These are phyloP conservation scores for Pulveroboletus sp. DNA, from an alignment of 768 basidiomycete species.

Conservation along the genomic window DNA sequence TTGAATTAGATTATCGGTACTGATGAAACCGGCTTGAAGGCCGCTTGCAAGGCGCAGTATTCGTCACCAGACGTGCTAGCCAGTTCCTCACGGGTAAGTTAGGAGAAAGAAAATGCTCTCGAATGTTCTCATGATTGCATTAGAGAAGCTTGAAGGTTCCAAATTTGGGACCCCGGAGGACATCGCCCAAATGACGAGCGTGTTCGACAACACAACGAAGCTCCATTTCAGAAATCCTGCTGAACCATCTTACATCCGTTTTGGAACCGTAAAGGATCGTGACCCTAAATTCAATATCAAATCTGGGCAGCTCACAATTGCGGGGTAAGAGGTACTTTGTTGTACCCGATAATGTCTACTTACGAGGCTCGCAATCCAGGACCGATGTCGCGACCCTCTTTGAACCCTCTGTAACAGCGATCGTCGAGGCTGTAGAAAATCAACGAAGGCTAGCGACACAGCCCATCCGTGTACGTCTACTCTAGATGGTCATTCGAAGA, in stretches of 20 bases:
- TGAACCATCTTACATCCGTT: conserved; percentile 35
- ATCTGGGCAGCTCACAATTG: conserved; percentile 34
- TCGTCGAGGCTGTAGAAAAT: conserved; percentile 31
- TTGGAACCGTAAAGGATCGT: conserved; percentile 34
- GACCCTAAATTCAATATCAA: conserved; percentile 34
- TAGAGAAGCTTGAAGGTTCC: conserved; percentile 1
- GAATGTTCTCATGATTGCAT: conserved; percentile 8
- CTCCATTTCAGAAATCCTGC: conserved; percentile 34
- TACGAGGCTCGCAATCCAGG: conserved; percentile 14
- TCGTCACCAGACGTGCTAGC: conserved; percentile 30
- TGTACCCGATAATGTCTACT: background rate
- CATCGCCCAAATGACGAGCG: conserved; percentile 30
- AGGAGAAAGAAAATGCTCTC: background rate
- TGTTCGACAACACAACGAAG: conserved; percentile 36
- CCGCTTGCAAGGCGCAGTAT: conserved; percentile 35
- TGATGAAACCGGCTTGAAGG: conserved; percentile 19
- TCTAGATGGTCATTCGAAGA: conserved; percentile 16
- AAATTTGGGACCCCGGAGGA: conserved; percentile 13
- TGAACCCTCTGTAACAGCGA: conserved; percentile 37
- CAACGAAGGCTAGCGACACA: conserved; percentile 20
- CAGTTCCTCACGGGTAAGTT: conserved; percentile 26
- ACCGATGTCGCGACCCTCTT: conserved; percentile 37
- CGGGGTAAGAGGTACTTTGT: conserved; percentile 28
- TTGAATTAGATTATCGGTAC: background rate
- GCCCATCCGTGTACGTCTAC: conserved; percentile 24